Evolutionary conservation across 176 grass and related monocot species (phyloP).

Genomic region (Tillandsia leiboldiana): DNA sequence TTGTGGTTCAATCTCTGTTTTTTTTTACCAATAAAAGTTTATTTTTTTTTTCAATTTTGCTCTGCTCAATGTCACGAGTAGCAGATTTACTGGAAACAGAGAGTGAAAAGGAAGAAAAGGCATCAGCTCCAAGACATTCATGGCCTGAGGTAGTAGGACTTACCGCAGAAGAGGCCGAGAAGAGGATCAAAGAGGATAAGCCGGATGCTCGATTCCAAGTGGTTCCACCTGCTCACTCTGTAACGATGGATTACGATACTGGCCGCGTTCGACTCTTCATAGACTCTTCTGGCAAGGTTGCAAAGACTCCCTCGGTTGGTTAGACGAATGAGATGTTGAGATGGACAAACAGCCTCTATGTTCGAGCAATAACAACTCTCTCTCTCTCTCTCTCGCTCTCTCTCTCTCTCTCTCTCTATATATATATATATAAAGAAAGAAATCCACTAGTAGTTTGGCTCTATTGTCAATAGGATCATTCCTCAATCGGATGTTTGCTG

Average conservation of each 20-base stretch:
- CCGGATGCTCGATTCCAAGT: slow-evolving; percentile 21
- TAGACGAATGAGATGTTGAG: background rate
- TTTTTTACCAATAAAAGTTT: too few relatives aligned
- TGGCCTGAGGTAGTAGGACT: slow-evolving; percentile 44
- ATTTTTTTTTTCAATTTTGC: background rate
- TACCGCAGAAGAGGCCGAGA: slow-evolving; percentile 31
- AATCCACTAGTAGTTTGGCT: too few relatives aligned
- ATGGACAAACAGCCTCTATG: too few relatives aligned
- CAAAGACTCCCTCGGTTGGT: slow-evolving; percentile 24
- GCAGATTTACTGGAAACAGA: background rate
- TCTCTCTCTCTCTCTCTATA: too few relatives aligned
- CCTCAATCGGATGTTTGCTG: too few relatives aligned
- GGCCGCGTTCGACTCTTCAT: slow-evolving; percentile 28
- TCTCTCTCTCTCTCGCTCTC: too few relatives aligned
- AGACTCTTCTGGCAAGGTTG: slow-evolving; percentile 27
- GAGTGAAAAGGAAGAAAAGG: slow-evolving; percentile 17
- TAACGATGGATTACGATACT: slow-evolving; percentile 37
- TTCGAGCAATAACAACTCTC: too few relatives aligned
- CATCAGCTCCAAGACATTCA: background rate
- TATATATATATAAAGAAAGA: too few relatives aligned
- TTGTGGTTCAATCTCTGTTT: too few relatives aligned
- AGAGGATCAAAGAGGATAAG: slow-evolving; percentile 34
- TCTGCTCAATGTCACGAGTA: background rate
- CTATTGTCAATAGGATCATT: too few relatives aligned
- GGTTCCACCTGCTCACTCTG: slow-evolving; percentile 10